Percentiles rank a stretch among this genome's conserved stretches.
These are phyloP conservation scores for Mycosphaerella arachidis DNA, from an alignment of 2,329 filamentous ascomycete species.

Conservation along the genomic window DNA sequence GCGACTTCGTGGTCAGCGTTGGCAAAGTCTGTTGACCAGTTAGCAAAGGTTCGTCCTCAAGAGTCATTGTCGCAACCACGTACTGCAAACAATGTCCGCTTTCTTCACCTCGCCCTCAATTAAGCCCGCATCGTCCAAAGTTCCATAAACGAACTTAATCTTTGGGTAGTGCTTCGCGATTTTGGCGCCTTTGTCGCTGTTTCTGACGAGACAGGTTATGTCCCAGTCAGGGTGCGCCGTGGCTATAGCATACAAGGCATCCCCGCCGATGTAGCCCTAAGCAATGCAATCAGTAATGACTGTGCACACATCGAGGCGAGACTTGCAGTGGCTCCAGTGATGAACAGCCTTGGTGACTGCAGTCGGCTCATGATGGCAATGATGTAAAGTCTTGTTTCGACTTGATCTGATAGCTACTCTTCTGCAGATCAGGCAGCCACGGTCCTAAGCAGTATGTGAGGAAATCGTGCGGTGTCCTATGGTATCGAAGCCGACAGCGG, in stretches of 20 bases:
- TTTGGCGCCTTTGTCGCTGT: slow-evolving; percentile 45
- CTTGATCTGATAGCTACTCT: background rate
- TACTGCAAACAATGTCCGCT: slow-evolving; percentile 49
- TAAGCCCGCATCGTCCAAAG: slow-evolving; percentile 42
- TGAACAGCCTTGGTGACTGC: background rate
- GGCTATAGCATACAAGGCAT: slow-evolving; percentile 42
- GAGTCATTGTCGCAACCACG: slow-evolving; percentile 9
- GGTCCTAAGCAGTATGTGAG: background rate
- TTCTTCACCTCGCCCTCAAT: slow-evolving; percentile 43
- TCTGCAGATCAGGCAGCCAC: background rate
- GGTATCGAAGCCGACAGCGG: background rate
- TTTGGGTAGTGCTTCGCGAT: slow-evolving; percentile 46
- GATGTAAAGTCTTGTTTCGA: background rate
- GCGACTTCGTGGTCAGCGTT: slow-evolving; percentile 44
- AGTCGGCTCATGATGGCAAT: background rate
- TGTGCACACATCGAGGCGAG: no score
- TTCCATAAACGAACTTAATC: slow-evolving; percentile 50
- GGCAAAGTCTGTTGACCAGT: slow-evolving; percentile 36
- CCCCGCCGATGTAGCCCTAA: slow-evolving; percentile 27
- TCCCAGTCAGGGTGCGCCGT: slow-evolving; percentile 47
- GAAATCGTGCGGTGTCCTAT: background rate
- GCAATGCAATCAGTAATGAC: background rate
- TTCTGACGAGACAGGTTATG: slow-evolving; percentile 48
- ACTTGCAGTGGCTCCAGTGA: background rate
- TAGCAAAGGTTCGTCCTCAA: slow-evolving; percentile 14